Evolutionary conservation across 345 rosid species (phyloP).

Genomic region (Gossypium raimondii): DNA sequence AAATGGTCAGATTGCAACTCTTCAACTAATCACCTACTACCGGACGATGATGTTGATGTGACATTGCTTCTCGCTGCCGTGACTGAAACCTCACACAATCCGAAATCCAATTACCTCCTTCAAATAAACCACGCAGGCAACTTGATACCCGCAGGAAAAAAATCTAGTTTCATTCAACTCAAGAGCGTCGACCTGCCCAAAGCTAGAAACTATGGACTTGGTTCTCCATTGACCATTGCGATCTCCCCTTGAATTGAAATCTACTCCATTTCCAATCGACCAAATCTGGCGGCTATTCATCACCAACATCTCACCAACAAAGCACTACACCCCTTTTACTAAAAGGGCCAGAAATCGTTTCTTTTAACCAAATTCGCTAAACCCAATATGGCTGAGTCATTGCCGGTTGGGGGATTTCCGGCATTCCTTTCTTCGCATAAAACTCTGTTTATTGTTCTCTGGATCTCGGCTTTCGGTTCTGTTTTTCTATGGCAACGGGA

Average conservation of each 20-base stretch:
- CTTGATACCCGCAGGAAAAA: background rate
- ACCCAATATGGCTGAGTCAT: conserved; percentile 51
- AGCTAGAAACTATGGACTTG: background rate
- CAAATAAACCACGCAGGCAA: background rate
- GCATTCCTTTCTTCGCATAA: conserved; percentile 64
- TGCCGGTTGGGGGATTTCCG: conserved; percentile 45
- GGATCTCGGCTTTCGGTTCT: conserved; percentile 79
- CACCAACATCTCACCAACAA: conserved; percentile 22
- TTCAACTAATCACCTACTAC: conserved; percentile 16
- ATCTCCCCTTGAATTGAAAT: background rate
- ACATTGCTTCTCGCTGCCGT: background rate
- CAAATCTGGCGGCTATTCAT: conserved; percentile 26
- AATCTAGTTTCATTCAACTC: background rate
- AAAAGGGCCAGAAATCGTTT: background rate
- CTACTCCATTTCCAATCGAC: conserved; percentile 15
- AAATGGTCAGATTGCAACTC: conserved; percentile 13
- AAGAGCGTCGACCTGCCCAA: background rate
- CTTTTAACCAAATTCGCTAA: background rate
- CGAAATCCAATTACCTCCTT: background rate
- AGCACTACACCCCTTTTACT: background rate
- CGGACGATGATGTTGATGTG: background rate
- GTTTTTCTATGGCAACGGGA: conserved; percentile 78
- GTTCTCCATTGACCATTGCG: conserved; percentile 22
- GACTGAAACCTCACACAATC: background rate
- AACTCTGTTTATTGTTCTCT: conserved; percentile 64